Evolutionary conservation across 805 yeast species (phyloP), one percentile per base, ranked within the genome.

Genomic region (Teunomyces aglyptinius): DNA sequence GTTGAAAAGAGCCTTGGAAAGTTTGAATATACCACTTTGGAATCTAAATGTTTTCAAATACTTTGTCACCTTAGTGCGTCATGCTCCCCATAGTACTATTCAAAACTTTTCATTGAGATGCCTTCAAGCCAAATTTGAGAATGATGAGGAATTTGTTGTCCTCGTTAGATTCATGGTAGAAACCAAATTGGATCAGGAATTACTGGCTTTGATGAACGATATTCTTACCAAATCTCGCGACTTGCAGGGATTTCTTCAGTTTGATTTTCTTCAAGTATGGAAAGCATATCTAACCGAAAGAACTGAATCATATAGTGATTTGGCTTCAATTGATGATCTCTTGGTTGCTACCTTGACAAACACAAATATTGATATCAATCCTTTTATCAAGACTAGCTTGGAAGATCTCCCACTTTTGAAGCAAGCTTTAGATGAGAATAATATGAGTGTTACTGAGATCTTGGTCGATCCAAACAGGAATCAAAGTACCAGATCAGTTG

Each of bases 11-110:
- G 45, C 57, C 20, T 50, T 67, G 20, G 45, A 44, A 1, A 15
- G 46, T 27, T 47, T 71, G 28, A 46, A 59, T 1, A 46, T 70
- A 7, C 46, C 46, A 1, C 36, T 46, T 4, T 73, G 77, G 77
- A 50, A 59, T 18, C 31, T 58, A 5, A 63, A 61, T 1, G 51
- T 61, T 5, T 65, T 68, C 55, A 59, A 65, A 28, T 68, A 61
- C 44, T 71, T 62, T 38, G 48, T 70, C 6, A 46, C 54, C 2
- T 58, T 71, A 38, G 60, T 68, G 48, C 70, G 65, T 43, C 63
- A 61, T 49, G 69, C 76, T 1, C 75, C 75, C 3, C 61, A 53
- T 42, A 51, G 46, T 1, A 57, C 55, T 44, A 53, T 72, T 44
- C 61, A 61, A 41, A 57, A 59, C 26, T 55, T 57, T n/a, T 53